Evolutionary conservation across 2,329 filamentous ascomycete genomes (phyloP).

Genomic region (Aspergillus novofumigatus): DNA sequence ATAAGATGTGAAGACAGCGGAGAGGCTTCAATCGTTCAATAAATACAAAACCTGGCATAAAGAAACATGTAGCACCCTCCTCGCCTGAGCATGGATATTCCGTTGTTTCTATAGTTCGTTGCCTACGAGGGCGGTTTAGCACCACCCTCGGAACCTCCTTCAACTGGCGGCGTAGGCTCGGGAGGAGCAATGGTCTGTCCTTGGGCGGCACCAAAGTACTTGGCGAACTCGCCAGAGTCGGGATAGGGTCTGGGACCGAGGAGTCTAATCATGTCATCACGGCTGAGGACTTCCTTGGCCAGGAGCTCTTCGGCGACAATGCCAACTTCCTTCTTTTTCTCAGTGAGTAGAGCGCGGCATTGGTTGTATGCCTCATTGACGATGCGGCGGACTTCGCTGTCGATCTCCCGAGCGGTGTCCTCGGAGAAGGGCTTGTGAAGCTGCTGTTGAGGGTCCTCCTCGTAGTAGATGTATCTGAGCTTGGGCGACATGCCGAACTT

Average conservation of each 20-base stretch:
- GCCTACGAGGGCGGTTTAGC: conserved; percentile 10
- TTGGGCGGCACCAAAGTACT: conserved; percentile 71
- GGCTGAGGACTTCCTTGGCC: conserved; percentile 81
- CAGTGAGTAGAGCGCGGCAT: conserved; percentile 75
- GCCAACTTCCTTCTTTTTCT: conserved; percentile 84
- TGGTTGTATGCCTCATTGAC: conserved; percentile 89
- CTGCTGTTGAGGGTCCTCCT: conserved; percentile 68
- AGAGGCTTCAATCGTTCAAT: conserved; percentile 24
- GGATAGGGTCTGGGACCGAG: conserved; percentile 80
- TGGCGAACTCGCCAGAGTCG: conserved; percentile 83
- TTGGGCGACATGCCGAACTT: conserved; percentile 98
- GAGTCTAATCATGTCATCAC: conserved; percentile 88
- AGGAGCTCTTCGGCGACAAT: conserved; percentile 90
- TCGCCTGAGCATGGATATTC: not conserved
- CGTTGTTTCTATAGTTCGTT: not conserved
- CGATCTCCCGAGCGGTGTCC: conserved; percentile 86
- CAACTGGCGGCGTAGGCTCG: conserved; percentile 34
- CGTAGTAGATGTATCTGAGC: conserved; percentile 88
- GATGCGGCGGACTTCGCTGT: conserved; percentile 84
- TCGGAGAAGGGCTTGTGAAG: conserved; percentile 95
- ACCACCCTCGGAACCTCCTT: conserved; percentile 34
- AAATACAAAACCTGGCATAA: conserved; percentile 22
- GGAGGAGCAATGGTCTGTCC: conserved; percentile 52
- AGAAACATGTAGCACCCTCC: not conserved
- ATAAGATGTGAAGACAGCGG: conserved; percentile 21